Conservation (phyloP, 768 basidiomycete species). For the Lyophyllum atratum region DNA sequence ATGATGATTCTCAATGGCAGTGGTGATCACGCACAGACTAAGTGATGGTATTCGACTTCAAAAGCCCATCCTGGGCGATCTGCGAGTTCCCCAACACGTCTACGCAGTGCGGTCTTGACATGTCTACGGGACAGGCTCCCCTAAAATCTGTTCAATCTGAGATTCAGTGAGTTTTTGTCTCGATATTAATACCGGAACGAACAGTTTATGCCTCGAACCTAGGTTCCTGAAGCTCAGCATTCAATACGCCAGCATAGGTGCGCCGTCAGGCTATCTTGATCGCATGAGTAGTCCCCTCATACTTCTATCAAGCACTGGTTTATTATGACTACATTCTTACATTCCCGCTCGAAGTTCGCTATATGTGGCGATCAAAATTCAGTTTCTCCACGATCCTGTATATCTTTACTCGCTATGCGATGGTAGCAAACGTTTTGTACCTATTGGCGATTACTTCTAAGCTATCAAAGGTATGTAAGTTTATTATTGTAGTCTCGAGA, state of each 20-base stretch:
- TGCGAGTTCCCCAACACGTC: not conserved
- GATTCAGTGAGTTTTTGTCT: not conserved
- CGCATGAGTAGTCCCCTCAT: not conserved
- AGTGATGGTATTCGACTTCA: not conserved
- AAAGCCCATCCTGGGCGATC: not conserved
- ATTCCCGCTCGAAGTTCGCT: conserved; percentile 23
- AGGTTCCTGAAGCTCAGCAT: conserved; percentile 9
- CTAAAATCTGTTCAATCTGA: not conserved
- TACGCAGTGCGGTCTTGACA: not conserved
- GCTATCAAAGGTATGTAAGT: conserved; percentile 12
- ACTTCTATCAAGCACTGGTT: not conserved
- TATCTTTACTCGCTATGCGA: conserved; percentile 27
- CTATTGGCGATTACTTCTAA: conserved; percentile 20
- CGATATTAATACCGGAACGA: not conserved
- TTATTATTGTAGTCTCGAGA: not conserved
- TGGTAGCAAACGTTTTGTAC: conserved; percentile 28
- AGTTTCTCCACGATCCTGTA: conserved; percentile 25
- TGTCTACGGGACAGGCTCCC: not conserved
- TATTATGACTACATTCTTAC: conserved; percentile 29
- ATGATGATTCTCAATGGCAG: not conserved
- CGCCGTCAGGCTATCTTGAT: not conserved
- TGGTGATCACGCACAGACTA: not conserved
- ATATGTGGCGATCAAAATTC: conserved; percentile 25
- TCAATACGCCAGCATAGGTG: conserved; percentile 12
- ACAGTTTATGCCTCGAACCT: no score